Conservation (phyloP, 139 green algal genomes). For the Chlamydomonas incerta region DNA sequence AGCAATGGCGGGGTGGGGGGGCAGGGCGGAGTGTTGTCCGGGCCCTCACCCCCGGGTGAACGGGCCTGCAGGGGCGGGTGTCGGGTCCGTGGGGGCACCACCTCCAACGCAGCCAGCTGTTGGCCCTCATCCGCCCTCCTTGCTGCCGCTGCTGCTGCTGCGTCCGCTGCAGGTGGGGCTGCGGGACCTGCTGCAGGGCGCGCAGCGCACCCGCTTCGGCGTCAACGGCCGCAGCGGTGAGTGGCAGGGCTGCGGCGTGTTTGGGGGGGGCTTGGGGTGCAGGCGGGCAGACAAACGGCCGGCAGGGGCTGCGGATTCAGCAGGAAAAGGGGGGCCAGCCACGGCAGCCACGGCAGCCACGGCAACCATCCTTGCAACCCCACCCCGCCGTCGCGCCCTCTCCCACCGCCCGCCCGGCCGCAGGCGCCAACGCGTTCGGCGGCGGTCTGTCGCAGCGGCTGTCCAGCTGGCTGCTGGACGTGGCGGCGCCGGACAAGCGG, state of each 20-base stretch:
- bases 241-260: not conserved
- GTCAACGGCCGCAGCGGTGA: conserved; percentile 35
- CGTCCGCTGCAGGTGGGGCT: conserved; percentile 53
- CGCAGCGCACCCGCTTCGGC: conserved; percentile 68
- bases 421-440: conserved; percentile 25
- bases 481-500: conserved; percentile 5
- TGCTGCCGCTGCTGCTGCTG: no score
- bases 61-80: no score
- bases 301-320: not conserved
- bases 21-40: no score
- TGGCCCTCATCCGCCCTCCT: no score
- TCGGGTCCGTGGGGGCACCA: no score
- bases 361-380: no score
- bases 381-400: no score
- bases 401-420: not conserved
- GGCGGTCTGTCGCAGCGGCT: not conserved
- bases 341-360: no score
- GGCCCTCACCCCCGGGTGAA: no score
- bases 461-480: conserved; percentile 11
- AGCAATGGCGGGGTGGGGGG: no score
- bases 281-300: not conserved
- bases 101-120: no score
- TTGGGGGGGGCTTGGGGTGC: not conserved
- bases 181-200: conserved; percentile 78
- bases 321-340: no score